These are phyloP conservation scores for Dactylis glomerata DNA, from an alignment of 176 grass and related monocot species.

Conservation along the genomic window DNA sequence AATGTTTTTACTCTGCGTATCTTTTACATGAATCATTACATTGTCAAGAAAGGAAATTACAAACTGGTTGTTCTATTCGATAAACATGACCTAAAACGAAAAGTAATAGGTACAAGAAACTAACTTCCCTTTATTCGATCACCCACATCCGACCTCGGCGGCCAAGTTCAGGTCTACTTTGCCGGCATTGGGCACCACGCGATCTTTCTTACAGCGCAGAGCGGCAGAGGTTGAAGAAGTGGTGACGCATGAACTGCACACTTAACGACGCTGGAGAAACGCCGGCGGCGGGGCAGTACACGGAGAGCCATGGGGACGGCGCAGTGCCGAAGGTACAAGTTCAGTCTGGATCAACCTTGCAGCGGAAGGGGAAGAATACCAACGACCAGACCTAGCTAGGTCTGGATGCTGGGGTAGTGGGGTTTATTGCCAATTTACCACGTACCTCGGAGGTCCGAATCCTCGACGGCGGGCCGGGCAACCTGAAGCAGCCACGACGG, in stretches of 20 bases:
- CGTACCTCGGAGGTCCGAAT: neutral
- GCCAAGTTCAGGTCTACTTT: neutral
- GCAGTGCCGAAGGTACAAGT: neutral
- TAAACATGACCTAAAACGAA: neutral
- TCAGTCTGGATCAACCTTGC: neutral
- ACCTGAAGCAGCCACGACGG: neutral
- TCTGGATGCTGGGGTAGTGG: neutral
- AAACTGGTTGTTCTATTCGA: neutral
- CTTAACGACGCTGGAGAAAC: neutral
- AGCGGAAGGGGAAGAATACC: neutral
- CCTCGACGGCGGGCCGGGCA: neutral
- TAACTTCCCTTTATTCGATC: neutral
- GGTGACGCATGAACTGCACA: neutral
- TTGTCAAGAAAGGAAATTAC: neutral
- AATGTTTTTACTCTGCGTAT: too few relatives aligned
- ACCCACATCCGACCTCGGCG: neutral
- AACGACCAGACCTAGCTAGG: neutral
- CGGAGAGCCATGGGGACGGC: neutral
- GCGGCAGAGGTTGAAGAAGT: neutral
- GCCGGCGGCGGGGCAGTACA: neutral
- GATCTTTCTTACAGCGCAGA: neutral
- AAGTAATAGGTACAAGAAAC: neutral
- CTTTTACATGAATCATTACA: neutral
- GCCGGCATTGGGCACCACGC: neutral
- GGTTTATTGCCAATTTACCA: neutral